Evolutionary conservation across 2,329 filamentous ascomycete genomes (phyloP).

Genomic region (Arthrobotrys conoides): DNA sequence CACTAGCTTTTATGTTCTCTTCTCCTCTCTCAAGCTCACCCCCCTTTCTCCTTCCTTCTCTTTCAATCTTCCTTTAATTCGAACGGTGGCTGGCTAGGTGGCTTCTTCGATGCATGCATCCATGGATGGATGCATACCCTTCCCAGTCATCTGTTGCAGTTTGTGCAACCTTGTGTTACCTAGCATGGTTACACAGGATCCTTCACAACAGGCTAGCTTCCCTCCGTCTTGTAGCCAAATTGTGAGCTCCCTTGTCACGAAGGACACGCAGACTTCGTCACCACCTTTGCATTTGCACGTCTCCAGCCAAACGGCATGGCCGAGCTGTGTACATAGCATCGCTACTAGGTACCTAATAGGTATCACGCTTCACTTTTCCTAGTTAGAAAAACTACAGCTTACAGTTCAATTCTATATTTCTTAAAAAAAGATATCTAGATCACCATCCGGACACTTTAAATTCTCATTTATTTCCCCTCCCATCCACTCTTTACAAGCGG

Average conservation of each 20-base stretch:
- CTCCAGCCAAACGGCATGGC: neutral
- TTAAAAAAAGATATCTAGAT: neutral
- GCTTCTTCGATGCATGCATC: neutral
- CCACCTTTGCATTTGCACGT: neutral
- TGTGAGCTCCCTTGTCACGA: neutral
- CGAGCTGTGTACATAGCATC: too few species aligned
- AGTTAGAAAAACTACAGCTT: neutral
- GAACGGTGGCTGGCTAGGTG: too few species aligned
- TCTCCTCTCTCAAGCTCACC: neutral
- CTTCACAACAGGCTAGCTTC: neutral
- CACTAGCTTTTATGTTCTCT: neutral
- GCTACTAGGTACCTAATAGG: too few species aligned
- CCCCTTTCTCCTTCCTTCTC: neutral
- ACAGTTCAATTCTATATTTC: neutral
- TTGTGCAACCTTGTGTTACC: neutral
- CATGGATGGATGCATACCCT: neutral
- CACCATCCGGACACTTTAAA: slow-evolving; percentile 6
- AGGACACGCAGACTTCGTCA: neutral
- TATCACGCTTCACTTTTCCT: neutral
- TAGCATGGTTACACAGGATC: neutral
- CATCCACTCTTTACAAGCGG: neutral
- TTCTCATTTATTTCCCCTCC: slow-evolving; percentile 8
- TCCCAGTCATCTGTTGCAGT: slow-evolving; percentile 4
- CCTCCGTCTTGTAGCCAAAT: too few species aligned
- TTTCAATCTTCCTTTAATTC: too few species aligned